Percentiles rank a stretch among this genome's conserved stretches.
Evolutionary conservation across 31 red algal genomes (phyloP).

Genomic region (Asparagopsis taxiformis): DNA sequence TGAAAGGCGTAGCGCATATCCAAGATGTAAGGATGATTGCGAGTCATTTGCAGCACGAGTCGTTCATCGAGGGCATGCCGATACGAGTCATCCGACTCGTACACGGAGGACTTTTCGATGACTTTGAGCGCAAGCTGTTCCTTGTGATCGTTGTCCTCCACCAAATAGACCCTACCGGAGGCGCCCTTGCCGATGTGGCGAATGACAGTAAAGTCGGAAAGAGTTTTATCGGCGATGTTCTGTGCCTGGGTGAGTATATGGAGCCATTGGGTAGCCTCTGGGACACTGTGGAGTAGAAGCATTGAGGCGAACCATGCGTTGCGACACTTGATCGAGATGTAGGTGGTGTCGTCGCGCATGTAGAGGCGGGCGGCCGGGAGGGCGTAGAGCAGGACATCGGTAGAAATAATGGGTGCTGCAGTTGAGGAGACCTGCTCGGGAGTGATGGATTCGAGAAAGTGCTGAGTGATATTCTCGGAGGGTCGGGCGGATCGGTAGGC

Average conservation of each 20-base stretch:
- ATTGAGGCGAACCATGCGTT: neutral
- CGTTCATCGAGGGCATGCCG: conserved; percentile 86
- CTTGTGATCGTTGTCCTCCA: conserved; percentile 40
- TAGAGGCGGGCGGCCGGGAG: neutral
- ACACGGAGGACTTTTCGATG: conserved; percentile 82
- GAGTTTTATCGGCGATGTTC: conserved; percentile 22
- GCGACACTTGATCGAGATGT: neutral
- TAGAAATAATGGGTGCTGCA: neutral
- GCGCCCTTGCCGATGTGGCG: conserved; percentile 81
- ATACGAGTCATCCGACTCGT: conserved; percentile 58
- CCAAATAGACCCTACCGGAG: conserved; percentile 75
- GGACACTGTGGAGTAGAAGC: neutral
- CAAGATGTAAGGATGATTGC: conserved; percentile 78
- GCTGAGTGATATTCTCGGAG: neutral
- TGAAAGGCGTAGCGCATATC: conserved; percentile 89
- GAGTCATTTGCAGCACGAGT: conserved; percentile 70
- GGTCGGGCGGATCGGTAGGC: neutral
- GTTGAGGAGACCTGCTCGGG: neutral
- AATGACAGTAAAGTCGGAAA: conserved; percentile 69
- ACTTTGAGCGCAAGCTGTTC: conserved; percentile 81
- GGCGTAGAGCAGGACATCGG: conserved; percentile 1
- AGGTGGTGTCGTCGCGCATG: neutral
- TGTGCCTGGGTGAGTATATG: conserved; percentile 4
- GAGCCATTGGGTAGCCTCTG: conserved; percentile 8
- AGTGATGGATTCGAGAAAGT: neutral